Base-by-base conservation (phyloP, 495 filamentous ascomycete species). In the Daldinia grandis region DNA sequence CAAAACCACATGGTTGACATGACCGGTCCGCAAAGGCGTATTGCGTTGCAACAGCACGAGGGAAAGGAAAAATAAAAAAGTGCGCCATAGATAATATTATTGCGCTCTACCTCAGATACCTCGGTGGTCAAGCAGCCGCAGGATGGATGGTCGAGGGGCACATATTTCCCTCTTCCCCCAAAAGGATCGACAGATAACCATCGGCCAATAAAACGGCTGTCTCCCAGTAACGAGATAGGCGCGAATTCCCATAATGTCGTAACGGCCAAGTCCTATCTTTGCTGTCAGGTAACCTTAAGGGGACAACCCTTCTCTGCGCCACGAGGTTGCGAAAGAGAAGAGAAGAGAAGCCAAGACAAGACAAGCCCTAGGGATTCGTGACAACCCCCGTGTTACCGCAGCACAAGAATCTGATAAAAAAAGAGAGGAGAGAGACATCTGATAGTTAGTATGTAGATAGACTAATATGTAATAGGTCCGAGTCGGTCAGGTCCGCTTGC, bases 161-260 rank as follows among this genome's bases (percentile, higher is more conserved):
- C 44, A 53, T 54, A 49, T 54, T 62, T 63, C 66, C n/a, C 57
- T 35, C 37, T 33, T 30, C 24, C 50, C 61, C 62, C 54, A 31
- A 57, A 54, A 62, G 59, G 69, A 72, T 72, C 59, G 56, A 72
- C 64, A 68, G 69, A 72, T 72, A 72, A 72, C 69, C 64, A 56
- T 40, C 30, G 4, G 7, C 69, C 69, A 72, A 68, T 72, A 44
- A 67, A 55, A 35, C 33, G 3, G 12, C 33, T 5, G 69, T 66
- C 58, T 47, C 54, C 28, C 49, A 17, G 58, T 60, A 62, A 61
- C 58, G 57, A 61, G 68, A 66, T 71, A 71, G 55, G 68, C 42
- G 58, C 62, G 42, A 44, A 56, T 47, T 47, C 30, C 62, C 25
- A 21, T 66, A 57, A 53, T 49, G 47, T 38, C 38, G 35, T 68